These are phyloP conservation scores for Sporothrix dimorphospora DNA, from an alignment of 2,329 filamentous ascomycete genomes.

Conservation along the genomic window DNA sequence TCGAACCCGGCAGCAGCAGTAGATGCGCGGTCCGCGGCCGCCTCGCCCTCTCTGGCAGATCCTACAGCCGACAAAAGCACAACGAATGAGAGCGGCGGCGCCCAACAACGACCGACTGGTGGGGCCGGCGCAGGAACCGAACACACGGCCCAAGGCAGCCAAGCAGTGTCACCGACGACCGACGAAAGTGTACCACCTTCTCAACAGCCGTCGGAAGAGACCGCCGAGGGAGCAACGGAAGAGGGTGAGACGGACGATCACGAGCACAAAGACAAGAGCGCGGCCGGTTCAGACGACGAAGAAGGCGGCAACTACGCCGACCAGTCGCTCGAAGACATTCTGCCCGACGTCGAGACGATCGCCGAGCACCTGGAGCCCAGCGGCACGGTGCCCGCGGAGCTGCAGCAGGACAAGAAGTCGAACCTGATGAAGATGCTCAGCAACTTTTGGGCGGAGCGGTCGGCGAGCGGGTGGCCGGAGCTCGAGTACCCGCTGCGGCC, in stretches of 20 bases:
- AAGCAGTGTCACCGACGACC: neutral
- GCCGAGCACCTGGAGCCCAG: conserved; percentile 64
- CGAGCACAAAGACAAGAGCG: conserved; percentile 45
- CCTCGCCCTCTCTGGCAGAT: neutral
- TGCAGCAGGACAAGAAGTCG: conserved; percentile 90
- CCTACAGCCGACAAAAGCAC: neutral
- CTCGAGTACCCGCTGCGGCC: conserved; percentile 89
- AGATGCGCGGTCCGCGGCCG: neutral
- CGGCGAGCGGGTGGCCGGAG: conserved; percentile 89
- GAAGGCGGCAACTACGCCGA: conserved; percentile 71
- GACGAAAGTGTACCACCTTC: conserved; percentile 33
- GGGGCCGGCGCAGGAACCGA: neutral
- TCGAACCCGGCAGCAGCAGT: neutral
- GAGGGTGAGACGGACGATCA: conserved; percentile 47
- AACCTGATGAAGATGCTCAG: conserved; percentile 94
- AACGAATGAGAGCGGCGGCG: too few relatives aligned
- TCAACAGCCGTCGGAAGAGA: conserved; percentile 35
- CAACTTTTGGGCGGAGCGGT: conserved; percentile 98
- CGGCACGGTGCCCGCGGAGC: conserved; percentile 66
- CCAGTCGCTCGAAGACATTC: conserved; percentile 68
- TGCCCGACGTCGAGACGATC: conserved; percentile 65
- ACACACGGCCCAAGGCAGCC: neutral
- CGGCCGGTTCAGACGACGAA: conserved; percentile 71
- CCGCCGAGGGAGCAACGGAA: conserved; percentile 28
- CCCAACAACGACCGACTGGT: neutral